Base-by-base conservation (phyloP, 305 asterid species). In the Fraxinus nigra region DNA sequence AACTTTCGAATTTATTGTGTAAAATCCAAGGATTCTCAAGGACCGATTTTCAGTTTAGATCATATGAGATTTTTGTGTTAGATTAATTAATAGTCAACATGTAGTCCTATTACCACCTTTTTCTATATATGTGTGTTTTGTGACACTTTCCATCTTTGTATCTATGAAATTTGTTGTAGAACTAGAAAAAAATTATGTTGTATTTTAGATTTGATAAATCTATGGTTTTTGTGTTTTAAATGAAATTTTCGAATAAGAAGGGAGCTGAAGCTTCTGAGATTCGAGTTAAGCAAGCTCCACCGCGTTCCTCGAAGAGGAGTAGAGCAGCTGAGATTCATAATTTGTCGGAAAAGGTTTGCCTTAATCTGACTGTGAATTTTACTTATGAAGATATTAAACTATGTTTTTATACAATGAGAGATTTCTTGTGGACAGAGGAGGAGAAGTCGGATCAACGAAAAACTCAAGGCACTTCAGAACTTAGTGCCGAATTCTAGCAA, bases 281-380 rank as follows among this genome's bases (percentile, higher is more conserved):
- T 38, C 86, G 79, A 59, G 74, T 7, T 2, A 87, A 90, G 87
- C 86, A 82, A 56, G 84, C 65, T 80, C 89, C 85, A 73, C 82
- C 89, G 3, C 97, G 94, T 48, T 93, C 95, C 28, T 93, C 96
- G 0, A 94, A 94, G 94, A 91, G 99, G 85, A 92, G 92, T 85
- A 90, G 98, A 87, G 97, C 98, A 67, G 96, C 98, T 1, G 99
- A 94, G 81, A 90, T 93, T 80, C 99, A 97, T 85, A 94, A 94
- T 87, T 78, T 94, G 86, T 94, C 99, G 2, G 99, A 97, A 84
- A 97, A 97, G 99, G 99, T 93, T 81, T 86, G 83, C 46, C 43
- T 75, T 82, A 7, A 28, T 78, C 48, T 73, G 37, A 67, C 9
- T 13, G 8, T 67, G 75, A 67, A 28, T 7, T 24, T 65, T 28